Base-by-base conservation (phyloP, 169 alveolate genomes). In the Plasmodium gaboni region DNA sequence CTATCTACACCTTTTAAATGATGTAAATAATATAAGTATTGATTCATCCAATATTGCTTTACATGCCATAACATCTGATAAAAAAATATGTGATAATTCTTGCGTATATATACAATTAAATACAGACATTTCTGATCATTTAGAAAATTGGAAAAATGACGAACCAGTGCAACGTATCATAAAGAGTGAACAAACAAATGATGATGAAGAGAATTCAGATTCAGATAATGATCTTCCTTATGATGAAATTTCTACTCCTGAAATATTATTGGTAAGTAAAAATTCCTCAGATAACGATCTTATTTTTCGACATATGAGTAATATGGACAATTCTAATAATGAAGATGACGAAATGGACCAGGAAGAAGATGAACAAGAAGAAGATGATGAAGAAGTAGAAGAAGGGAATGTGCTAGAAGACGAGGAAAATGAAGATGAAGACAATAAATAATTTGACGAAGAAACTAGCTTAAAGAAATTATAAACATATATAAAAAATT, bases 41-140 rank as follows among this genome's bases (percentile, higher is more conserved):
- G 91, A 83, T 7, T 83, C 91, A 6, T 83, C 91, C 10, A 63
- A 22, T 51, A 83, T 83, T 46, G 83, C 91, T 26, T 53, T 83
- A 61, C 91, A 83, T 83, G 91, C 91, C 55, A 68, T 83, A 17
- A 53, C 91, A 17, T 83, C 91, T 2, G 91, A 83, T 68, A 68
- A 83, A 42, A 83, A 83, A 22, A 68, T 83, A 44, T 83, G 85
- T 19, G 19, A 15, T 48, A 22, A 12, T 9, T 51, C 80, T 0
- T 83, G 91, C 57, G 83, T 83, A 46, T 83, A 83, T 28, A 83
- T 83, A 68, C 91, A 83, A 22, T 60, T 83, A 22, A 68, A 68
- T 46, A 15, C 64, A 1, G 73, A 67, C 17, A 51, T 83, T 24
- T 69, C 64, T 15, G 46, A 46, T 17, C 13, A 38, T 48, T 44